Conservation (phyloP, 208 protist species). For the Sergeia podlipaevii region DNA sequence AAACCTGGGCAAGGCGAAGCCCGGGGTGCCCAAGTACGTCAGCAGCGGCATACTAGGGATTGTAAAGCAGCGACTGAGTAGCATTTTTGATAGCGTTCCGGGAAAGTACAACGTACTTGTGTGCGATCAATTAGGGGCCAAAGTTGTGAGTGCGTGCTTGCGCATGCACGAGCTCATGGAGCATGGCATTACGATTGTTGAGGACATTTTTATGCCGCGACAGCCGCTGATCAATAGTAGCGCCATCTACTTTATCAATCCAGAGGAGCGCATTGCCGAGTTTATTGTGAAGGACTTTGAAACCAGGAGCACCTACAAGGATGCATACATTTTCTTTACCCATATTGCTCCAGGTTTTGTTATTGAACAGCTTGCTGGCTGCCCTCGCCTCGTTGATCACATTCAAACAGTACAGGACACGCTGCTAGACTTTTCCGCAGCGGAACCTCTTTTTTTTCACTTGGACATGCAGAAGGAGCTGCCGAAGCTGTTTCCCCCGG, state of each 20-base stretch:
- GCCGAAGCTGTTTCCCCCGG: slow-evolving; percentile 37
- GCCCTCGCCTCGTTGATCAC: slow-evolving; percentile 30
- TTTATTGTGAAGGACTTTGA: slow-evolving; percentile 63
- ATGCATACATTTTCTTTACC: slow-evolving; percentile 76
- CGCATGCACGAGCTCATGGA: slow-evolving; percentile 80
- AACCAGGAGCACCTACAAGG: slow-evolving; percentile 52
- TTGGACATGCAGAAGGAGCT: slow-evolving; percentile 54
- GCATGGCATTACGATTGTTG: slow-evolving; percentile 70
- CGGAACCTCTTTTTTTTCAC: slow-evolving; percentile 67
- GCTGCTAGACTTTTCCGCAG: slow-evolving; percentile 58
- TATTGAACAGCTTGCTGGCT: slow-evolving; percentile 39
- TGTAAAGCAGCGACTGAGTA: slow-evolving; percentile 37
- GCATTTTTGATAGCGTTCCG: slow-evolving; percentile 61
- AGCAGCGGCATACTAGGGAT: slow-evolving; percentile 46
- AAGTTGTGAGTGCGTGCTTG: slow-evolving; percentile 54
- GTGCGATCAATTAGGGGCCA: slow-evolving; percentile 46
- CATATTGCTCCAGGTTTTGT: slow-evolving; percentile 25
- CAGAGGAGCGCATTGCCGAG: slow-evolving; percentile 38
- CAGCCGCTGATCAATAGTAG: slow-evolving; percentile 65
- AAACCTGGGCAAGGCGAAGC: too few species aligned
- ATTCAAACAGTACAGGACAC: slow-evolving; percentile 59
- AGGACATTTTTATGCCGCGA: slow-evolving; percentile 50
- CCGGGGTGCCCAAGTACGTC: too few species aligned
- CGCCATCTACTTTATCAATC: slow-evolving; percentile 66
- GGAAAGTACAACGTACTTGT: slow-evolving; percentile 67